These are phyloP conservation scores for Paraphoma sp. DNA, from an alignment of 2,329 filamentous ascomycete species.

Conservation along the genomic window DNA sequence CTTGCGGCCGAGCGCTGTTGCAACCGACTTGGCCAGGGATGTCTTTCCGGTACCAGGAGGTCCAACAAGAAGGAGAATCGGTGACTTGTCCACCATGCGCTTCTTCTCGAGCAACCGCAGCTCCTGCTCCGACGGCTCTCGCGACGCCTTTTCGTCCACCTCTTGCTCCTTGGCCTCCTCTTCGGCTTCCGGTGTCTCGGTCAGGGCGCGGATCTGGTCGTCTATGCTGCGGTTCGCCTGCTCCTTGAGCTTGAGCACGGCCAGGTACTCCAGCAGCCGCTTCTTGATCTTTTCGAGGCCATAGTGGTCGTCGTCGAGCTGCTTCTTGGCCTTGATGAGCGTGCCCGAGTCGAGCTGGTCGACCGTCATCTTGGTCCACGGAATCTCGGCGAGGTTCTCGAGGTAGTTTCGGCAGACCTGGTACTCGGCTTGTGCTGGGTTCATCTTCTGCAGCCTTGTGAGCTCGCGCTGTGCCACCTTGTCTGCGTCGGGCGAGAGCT, in stretches of 20 bases:
- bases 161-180: slow-evolving; percentile 49
- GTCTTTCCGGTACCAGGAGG: slow-evolving; percentile 97
- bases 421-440: slow-evolving; percentile 93
- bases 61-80: slow-evolving; percentile 90
- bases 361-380: slow-evolving; percentile 84
- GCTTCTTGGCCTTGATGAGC: slow-evolving; percentile 78
- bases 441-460: slow-evolving; percentile 91
- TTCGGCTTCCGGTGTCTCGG: slow-evolving; percentile 49
- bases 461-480: slow-evolving; percentile 93
- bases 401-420: slow-evolving; percentile 92
- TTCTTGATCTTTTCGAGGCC: slow-evolving; percentile 98
- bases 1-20: slow-evolving; percentile 88
- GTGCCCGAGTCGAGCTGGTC: slow-evolving; percentile 86
- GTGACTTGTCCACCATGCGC: slow-evolving; percentile 91
- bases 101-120: slow-evolving; percentile 79
- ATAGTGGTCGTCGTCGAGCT: slow-evolving; percentile 95
- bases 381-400: slow-evolving; percentile 91
- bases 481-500: slow-evolving; percentile 80
- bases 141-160: slow-evolving; percentile 48
- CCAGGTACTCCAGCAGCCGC: slow-evolving; percentile 90
- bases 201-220: slow-evolving; percentile 70
- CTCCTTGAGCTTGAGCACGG: slow-evolving; percentile 94
- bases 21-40: slow-evolving; percentile 90
- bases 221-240: slow-evolving; percentile 85
- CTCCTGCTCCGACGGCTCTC: slow-evolving; percentile 58